Evolutionary conservation across 305 asterid genomes (phyloP), one percentile per base, ranked within the genome.

Genomic region (Fraxinus paxiana): DNA sequence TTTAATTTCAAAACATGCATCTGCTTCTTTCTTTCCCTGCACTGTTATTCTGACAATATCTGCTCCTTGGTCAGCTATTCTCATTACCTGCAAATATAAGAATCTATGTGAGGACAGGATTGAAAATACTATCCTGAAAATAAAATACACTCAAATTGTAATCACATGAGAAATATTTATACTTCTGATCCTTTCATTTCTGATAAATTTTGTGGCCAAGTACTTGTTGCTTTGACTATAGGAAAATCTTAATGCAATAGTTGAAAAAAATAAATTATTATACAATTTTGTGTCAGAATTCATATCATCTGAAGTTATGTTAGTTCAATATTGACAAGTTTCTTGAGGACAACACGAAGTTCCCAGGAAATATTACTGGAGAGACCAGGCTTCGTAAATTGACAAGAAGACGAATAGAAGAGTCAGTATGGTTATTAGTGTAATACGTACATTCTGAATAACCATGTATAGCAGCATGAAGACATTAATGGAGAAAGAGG

Each of bases 11-110:
- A 84, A 94, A 75, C 99, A 96, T 18, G 99, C 92, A 85, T 96
- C 99, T 22, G 99, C 99, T 86, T 96, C 99, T 91, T 86, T 96
- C 91, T 85, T 96, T 88, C 99, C 99, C 86, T 96, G 99, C 33
- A 96, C 99, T 3, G 98, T 94, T 84, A 96, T 96, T 81, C 99
- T 90, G 56, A 96, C 99, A 82, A 96, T 86, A 87, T 96, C 98
- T 2, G 99, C 99, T 87, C 99, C 99, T 80, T 87, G 85, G 82
- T 96, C 99, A 75, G 99, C 96, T 38, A 94, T 96, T 84, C 93
- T 89, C 99, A 96, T 94, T 59, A 96, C 99, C 99, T 96, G 85
- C 24, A 85, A 54, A 78, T 56, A 79, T 18, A 85, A 69, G 65
- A 83, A 79, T 84, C 22, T 80, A 77, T 28, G 43, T 18, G 30